A percentile compares a stretch with the other conserved stretches of the same genome.
phyloP scores from a whole-genome alignment of 371 early-diverging fungal species.

The Batkoa obscura region DNA sequence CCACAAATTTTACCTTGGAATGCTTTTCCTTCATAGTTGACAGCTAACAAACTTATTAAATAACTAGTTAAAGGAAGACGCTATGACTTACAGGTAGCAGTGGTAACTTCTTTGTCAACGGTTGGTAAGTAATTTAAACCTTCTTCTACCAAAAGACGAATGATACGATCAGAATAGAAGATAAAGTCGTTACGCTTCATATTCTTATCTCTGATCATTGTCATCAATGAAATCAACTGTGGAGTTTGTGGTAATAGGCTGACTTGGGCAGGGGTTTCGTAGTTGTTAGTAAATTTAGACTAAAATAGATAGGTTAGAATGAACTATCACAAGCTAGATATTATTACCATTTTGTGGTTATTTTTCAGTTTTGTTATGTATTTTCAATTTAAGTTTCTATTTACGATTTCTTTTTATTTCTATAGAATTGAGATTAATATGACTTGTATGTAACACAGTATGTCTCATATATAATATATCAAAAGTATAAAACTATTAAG shows the following conservation, averaged over 20 bases:
- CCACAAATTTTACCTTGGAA: constrained; percentile 86
- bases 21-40: constrained; percentile 45
- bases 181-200: constrained; percentile 79
- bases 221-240: constrained; percentile 61
- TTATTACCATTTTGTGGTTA: too few relatives aligned
- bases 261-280: too few relatives aligned
- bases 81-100: constrained; percentile 41
- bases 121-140: constrained; percentile 81
- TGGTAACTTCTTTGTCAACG: constrained; percentile 46
- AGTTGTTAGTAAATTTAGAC: too few relatives aligned
- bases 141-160: constrained; percentile 80
- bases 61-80: background rate
- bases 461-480: too few relatives aligned
- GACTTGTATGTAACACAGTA: too few relatives aligned
- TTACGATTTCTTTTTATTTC: too few relatives aligned
- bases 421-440: too few relatives aligned
- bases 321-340: too few relatives aligned
- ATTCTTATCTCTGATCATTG: constrained; percentile 62
- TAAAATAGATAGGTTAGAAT: too few relatives aligned
- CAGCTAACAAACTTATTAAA: constrained; percentile 10
- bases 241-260: constrained; percentile 45
- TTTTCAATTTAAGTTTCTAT: too few relatives aligned
- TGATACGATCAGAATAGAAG: constrained; percentile 82
- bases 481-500: too few relatives aligned
- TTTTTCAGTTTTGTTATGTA: too few relatives aligned